phyloP scores from a whole-genome alignment of 805 yeast species.

The Nematodospora valgi region DNA sequence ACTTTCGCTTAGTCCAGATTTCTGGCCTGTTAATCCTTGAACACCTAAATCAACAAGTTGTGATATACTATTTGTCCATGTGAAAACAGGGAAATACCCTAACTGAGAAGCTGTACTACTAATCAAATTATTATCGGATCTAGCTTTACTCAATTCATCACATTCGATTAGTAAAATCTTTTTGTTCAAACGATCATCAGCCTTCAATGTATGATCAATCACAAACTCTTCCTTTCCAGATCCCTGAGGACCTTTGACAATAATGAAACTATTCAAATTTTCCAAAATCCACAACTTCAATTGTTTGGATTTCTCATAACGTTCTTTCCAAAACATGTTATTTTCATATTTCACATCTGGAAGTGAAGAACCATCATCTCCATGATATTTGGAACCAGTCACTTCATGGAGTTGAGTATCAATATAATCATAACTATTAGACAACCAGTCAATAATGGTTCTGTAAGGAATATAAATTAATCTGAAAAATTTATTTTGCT shows the following conservation, averaged over 20 bases:
- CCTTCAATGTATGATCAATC: conserved; percentile 58
- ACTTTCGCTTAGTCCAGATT: conserved; percentile 82
- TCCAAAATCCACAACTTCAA: conserved; percentile 79
- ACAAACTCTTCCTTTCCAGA: conserved; percentile 88
- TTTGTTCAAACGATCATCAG: conserved; percentile 37
- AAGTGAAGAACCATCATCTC: not conserved
- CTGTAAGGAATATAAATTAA: conserved; percentile 25
- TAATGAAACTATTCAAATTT: conserved; percentile 84
- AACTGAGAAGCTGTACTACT: conserved; percentile 66
- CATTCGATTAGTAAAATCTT: conserved; percentile 76
- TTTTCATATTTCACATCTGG: conserved; percentile 15
- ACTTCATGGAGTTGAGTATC: conserved; percentile 20
- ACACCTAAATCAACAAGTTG: conserved; percentile 79
- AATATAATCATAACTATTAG: conserved; percentile 32
- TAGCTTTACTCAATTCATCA: conserved; percentile 65
- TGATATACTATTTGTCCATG: conserved; percentile 83
- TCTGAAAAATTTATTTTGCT: conserved; percentile 27
- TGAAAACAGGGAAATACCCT: conserved; percentile 92
- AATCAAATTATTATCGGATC: conserved; percentile 70
- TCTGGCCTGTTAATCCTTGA: conserved; percentile 91
- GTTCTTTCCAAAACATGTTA: conserved; percentile 62
- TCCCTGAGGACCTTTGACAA: conserved; percentile 91
- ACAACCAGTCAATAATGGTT: conserved; percentile 22
- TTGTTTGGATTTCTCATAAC: conserved; percentile 64
- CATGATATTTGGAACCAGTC: conserved; percentile 3